Evolutionary conservation across 805 yeast species (phyloP), one percentile per base, ranked within the genome.

Genomic region (Teunomyces atbi): DNA sequence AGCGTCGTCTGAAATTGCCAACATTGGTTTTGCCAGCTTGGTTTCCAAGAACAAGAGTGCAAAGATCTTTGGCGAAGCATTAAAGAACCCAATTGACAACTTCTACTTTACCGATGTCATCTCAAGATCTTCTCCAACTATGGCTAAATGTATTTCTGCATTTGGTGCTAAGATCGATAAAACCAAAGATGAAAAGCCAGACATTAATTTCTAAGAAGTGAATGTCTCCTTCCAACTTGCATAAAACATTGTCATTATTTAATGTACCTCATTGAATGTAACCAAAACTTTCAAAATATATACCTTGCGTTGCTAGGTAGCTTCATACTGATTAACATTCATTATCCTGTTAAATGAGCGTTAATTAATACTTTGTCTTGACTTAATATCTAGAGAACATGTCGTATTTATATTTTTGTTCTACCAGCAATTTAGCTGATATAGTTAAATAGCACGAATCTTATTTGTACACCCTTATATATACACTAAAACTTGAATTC

Each of bases 41-140:
- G 55, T 65, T 30, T 52, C 59, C 49, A 71, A 76, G 57, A 69
- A 67, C 60, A 64, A 60, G 52, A 50, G 55, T n/a, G 69, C 78
- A 35, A 59, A 72, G 28, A 56, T 61, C 12, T 50, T 54, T 35
- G 80, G 81, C 28, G 65, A 64, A 21, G 71, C 76, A 44, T 77
- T 89, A 61, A 76, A 74, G 66, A 82, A 84, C 66, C 90, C 90
- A 47, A 83, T 88, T 61, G 80, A 79, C 56, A 86, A 88, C 80
- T 88, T 86, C 67, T 88, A 89, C 75, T 85, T 88, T 77, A 88
- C 96, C 29, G 92, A 89, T 66, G 88, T 86, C 51, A 84, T 88
- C 55, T 84, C 95, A 19, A 80, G 96, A 74, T 81, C 88, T 46
- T 88, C 96, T 42, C 88, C 89, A 54, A 89, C 96, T 26, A 89